Evolutionary conservation across 2,329 filamentous ascomycete species (phyloP).

Genomic region (Rutstroemia sydowiana): DNA sequence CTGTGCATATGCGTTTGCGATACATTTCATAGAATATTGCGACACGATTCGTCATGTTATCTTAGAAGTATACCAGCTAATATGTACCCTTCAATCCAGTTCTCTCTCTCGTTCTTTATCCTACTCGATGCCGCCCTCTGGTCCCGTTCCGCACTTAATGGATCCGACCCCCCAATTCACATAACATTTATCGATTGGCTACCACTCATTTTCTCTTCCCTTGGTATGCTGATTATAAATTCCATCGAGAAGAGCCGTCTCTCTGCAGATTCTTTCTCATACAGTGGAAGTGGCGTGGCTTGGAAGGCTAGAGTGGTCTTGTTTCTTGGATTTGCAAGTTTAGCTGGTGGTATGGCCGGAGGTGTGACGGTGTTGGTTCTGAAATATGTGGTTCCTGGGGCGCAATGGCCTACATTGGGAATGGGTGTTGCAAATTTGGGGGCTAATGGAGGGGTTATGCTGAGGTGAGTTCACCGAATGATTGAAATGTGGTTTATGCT

Average conservation of each 20-base stretch:
- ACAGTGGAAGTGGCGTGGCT: slow-evolving; percentile 55
- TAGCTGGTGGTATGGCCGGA: slow-evolving; percentile 61
- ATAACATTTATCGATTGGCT: slow-evolving; percentile 65
- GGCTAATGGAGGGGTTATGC: slow-evolving; percentile 54
- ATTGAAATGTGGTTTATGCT: slow-evolving; percentile 5
- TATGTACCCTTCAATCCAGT: slow-evolving; percentile 34
- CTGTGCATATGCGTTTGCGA: background rate
- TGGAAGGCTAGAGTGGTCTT: slow-evolving; percentile 64
- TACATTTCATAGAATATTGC: background rate
- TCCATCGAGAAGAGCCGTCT: slow-evolving; percentile 60
- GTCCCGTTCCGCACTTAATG: slow-evolving; percentile 55
- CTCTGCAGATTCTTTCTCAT: slow-evolving; percentile 55
- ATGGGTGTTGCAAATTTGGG: slow-evolving; percentile 63
- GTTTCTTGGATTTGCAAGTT: slow-evolving; percentile 57
- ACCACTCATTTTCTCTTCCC: slow-evolving; percentile 57
- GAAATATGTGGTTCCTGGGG: slow-evolving; percentile 52
- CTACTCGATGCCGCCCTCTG: slow-evolving; percentile 62
- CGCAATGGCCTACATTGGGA: slow-evolving; percentile 51
- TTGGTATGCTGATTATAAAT: slow-evolving; percentile 67
- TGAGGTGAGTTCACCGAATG: slow-evolving; percentile 39
- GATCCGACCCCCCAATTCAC: slow-evolving; percentile 45
- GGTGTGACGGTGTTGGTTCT: slow-evolving; percentile 62
- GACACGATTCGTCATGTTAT: background rate
- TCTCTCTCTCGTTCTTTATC: slow-evolving; percentile 61
- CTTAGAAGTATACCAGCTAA: background rate